Evolutionary conservation across 2,329 filamentous ascomycete genomes (phyloP), one percentile per base, ranked within the genome.

Genomic region (Diplocarpon mali): DNA sequence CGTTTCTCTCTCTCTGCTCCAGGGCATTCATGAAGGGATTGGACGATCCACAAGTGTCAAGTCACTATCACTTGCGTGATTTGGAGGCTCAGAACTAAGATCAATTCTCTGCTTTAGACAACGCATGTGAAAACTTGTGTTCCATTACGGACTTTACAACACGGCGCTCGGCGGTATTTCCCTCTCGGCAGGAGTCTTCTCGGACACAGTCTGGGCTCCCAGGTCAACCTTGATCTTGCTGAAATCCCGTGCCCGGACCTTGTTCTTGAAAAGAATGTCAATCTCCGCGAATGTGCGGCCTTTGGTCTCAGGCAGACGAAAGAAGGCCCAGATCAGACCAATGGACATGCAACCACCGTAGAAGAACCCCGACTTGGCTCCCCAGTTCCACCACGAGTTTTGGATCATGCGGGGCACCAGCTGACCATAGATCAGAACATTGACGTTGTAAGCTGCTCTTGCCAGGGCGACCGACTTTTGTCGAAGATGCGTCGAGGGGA

Each of bases 271-370:
- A 38, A 93, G 70, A 44, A 90, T 59, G 60, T 93, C 86, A 46
- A 93, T 68, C 64, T 94, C 86, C 5, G 85, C 86, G 59, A 89
- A 93, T 0, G 84, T 83, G 40, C 85, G 77, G 13, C 83, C 87
- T 5, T 69, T 70, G 0, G 86, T 85, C 61, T 93, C 86, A 0
- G 86, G 86, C 0, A 88, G 70, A 15, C 83, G 75, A 69, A 48
- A 53, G 5, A 11, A 45, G 9, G 37, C 37, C 42, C 42, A 45
- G 2, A 29, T 16, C 2, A 40, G 10, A 1, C 42, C 36, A 17
- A 45, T 14, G 8, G n/a, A 5, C 36, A 39, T 39, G n/a, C 16
- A 35, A 0, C 36, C 42, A 2, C 36, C 42, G 20, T 40, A 45
- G 17, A 45, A 39, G 37, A 45, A 39, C 2, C 42, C 42, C 2